Conservation (phyloP, 2,329 filamentous ascomycete species). For the Ophiostoma angusticollis region DNA sequence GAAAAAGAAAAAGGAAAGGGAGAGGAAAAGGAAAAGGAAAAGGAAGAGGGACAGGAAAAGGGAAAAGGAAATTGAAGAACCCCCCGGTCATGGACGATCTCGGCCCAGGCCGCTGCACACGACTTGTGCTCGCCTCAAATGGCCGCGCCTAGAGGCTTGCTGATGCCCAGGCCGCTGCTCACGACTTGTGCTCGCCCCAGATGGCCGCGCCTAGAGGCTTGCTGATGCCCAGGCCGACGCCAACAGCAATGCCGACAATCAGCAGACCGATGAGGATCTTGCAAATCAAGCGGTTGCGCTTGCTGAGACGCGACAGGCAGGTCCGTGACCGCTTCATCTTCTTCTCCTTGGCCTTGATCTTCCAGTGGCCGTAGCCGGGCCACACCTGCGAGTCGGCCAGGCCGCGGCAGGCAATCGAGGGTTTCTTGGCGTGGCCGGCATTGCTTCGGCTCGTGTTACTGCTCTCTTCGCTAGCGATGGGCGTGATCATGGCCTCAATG, state of each 20-base stretch:
- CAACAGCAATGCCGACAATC: constrained; percentile 40
- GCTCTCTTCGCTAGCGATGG: constrained; percentile 19
- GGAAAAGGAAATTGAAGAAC: background rate
- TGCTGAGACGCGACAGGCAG: constrained; percentile 39
- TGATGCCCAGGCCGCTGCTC: constrained; percentile 43
- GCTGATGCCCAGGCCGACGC: constrained; percentile 47
- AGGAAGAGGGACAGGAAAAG: background rate
- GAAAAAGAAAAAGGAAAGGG: background rate
- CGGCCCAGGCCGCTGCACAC: background rate
- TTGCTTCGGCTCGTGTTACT: constrained; percentile 15
- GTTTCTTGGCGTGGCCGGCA: background rate
- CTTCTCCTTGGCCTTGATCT: constrained; percentile 42
- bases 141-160: constrained; percentile 45
- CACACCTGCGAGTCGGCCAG: constrained; percentile 42
- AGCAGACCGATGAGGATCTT: constrained; percentile 42
- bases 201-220: constrained; percentile 47
- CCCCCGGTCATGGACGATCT: background rate
- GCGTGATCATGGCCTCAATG: constrained; percentile 38
- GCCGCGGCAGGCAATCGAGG: constrained; percentile 20
- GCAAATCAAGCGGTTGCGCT: constrained; percentile 38
- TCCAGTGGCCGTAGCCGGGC: constrained; percentile 49
- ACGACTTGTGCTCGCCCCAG: constrained; percentile 25
- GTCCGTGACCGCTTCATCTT: constrained; percentile 40
- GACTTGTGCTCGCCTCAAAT: constrained; percentile 31
- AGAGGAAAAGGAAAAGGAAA: background rate